Percentiles rank a stretch among this genome's conserved stretches.
Conservation (phyloP, 192 early-diverging fungal species). For the Backusella psychrophila region DNA sequence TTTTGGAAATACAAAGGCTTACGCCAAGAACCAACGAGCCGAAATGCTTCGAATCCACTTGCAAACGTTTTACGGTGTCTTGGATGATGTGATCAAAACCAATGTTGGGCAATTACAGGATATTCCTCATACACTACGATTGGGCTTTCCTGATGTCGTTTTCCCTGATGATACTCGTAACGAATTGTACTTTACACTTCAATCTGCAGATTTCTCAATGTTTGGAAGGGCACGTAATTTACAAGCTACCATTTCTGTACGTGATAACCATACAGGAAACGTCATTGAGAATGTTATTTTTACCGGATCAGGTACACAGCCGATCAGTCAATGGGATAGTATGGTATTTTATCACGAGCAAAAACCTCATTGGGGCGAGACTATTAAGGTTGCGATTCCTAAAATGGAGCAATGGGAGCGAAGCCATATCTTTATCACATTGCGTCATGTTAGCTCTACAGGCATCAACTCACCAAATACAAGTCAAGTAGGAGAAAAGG, state of each 20-base stretch:
- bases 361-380: constrained; percentile 62
- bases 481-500: constrained; percentile 34
- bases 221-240: constrained; percentile 52
- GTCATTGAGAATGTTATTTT: constrained; percentile 53
- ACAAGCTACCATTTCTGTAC: constrained; percentile 57
- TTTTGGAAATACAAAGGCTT: constrained; percentile 41
- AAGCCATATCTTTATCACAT: constrained; percentile 59
- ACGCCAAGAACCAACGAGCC: constrained; percentile 39
- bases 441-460: constrained; percentile 47
- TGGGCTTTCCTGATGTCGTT: constrained; percentile 62
- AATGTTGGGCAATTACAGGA: constrained; percentile 43
- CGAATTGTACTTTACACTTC: constrained; percentile 58
- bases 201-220: constrained; percentile 54
- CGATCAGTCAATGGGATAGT: constrained; percentile 48
- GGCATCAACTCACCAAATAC: neutral
- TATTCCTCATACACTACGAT: constrained; percentile 45
- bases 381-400: constrained; percentile 56
- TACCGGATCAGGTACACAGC: constrained; percentile 38
- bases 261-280: constrained; percentile 48
- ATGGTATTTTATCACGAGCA: constrained; percentile 60
- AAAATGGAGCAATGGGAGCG: constrained; percentile 48
- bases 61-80: constrained; percentile 41
- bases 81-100: constrained; percentile 37
- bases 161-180: constrained; percentile 54
- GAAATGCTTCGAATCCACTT: constrained; percentile 48